These are phyloP conservation scores for Rhypophila decipiens DNA, from an alignment of 495 filamentous ascomycete genomes.

Conservation along the genomic window DNA sequence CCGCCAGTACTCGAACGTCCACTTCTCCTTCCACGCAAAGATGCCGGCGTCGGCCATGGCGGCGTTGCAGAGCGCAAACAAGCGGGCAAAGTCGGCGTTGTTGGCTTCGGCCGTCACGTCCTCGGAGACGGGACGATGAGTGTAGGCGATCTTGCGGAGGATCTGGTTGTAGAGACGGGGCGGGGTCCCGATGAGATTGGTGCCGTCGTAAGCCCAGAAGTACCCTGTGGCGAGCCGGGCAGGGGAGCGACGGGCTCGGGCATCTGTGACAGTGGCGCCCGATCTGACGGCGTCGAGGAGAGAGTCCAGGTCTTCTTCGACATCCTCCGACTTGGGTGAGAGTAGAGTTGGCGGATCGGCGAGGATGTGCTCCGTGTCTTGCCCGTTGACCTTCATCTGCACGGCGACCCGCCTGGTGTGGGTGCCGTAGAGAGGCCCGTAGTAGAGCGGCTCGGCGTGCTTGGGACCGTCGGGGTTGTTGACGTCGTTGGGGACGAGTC, in stretches of 20 bases:
- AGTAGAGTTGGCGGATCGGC: slow-evolving; percentile 1
- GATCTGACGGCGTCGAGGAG: slow-evolving; percentile 2
- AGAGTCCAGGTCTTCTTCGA: neutral
- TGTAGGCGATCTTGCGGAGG: slow-evolving; percentile 2
- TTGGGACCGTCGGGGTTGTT: slow-evolving; percentile 1
- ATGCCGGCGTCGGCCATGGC: slow-evolving; percentile 2
- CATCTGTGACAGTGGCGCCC: neutral
- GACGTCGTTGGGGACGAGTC: slow-evolving; percentile 1
- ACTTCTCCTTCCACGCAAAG: slow-evolving; percentile 4
- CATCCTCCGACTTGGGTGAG: neutral
- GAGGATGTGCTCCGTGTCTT: slow-evolving; percentile 2
- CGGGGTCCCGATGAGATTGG: slow-evolving; percentile 2
- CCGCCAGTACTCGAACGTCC: slow-evolving; percentile 2
- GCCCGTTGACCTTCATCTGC: slow-evolving; percentile 3
- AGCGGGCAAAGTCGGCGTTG: slow-evolving; percentile 3
- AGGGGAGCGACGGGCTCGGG: slow-evolving; percentile 2
- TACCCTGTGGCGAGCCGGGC: neutral
- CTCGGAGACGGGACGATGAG: neutral
- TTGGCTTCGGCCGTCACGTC: slow-evolving; percentile 3
- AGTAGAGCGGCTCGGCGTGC: neutral
- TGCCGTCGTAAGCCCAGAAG: slow-evolving; percentile 1
- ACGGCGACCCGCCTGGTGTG: slow-evolving; percentile 1
- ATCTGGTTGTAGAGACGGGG: slow-evolving; percentile 5
- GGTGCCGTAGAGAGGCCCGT: slow-evolving; percentile 1
- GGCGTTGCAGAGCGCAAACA: slow-evolving; percentile 5